Evolutionary conservation across 2,329 filamentous ascomycete genomes (phyloP), one percentile per base, ranked within the genome.

Genomic region (Colletotrichum costaricense): DNA sequence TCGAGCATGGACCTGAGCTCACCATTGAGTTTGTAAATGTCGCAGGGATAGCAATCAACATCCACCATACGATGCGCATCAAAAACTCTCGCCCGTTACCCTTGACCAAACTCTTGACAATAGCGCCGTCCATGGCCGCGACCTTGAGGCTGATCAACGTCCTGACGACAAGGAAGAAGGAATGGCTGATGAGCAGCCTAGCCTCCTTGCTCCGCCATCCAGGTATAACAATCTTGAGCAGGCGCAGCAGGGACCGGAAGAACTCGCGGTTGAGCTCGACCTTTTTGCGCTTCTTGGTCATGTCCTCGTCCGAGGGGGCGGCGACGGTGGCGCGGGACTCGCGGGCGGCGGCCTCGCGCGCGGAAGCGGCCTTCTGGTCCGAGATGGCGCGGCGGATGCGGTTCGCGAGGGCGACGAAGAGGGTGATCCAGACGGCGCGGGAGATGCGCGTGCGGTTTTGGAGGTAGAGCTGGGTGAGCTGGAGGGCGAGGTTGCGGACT

Each of bases 21-120:
- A 97, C 94, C 97, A 99, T 99, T 0, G 95, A 98, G 83, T 99
- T 99, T 54, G 97, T 99, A 81, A 98, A 98, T 0, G 97, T 98
- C 1, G 97, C 97, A 11, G 97, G 97, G 19, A 99, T 89, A 30
- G 97, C 96, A 76, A 99, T 97, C 68, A 96, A 82, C 97, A 99
- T 99, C 97, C 97, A 99, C 95, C 96, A 98, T 6, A 97, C 90
- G 78, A 99, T 92, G 0, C 95, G 92, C 77, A 92, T 92, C 78
- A 98, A 80, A 77, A 99, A 99, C 76, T 97, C 95, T 82, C 91
- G 94, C 19, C 96, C 97, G 77, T 93, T 97, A 2, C 97, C 97
- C 82, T 95, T 93, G 58, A 99, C 95, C 69, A 99, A 86, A 76
- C 92, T 95, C 84, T 97, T 98, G 72, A 99, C 97, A 73, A 99